A percentile compares a stretch with the other conserved stretches of the same genome.
These are phyloP conservation scores for Metarhizium album DNA, from an alignment of 2,329 filamentous ascomycete genomes.

Conservation along the genomic window DNA sequence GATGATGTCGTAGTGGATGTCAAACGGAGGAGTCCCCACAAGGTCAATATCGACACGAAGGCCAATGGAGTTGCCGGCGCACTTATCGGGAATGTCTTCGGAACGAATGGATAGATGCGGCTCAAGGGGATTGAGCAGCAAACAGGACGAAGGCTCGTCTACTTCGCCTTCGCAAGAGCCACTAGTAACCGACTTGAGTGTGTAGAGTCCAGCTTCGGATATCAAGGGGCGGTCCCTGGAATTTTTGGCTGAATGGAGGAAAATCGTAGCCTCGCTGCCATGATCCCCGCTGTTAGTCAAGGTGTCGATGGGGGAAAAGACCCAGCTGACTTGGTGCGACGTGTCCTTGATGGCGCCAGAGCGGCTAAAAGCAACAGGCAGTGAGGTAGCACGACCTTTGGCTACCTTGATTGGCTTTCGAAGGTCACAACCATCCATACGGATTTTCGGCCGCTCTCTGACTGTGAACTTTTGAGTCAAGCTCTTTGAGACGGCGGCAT, in stretches of 20 bases:
- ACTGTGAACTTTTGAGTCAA: constrained; percentile 73
- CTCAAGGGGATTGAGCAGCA: constrained; percentile 83
- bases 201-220: constrained; percentile 74
- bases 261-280: constrained; percentile 44
- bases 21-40: constrained; percentile 84
- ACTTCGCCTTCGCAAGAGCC: constrained; percentile 80
- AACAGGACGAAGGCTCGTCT: constrained; percentile 85
- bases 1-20: constrained; percentile 65
- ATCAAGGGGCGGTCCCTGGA: constrained; percentile 56
- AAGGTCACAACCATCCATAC: constrained; percentile 64
- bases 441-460: constrained; percentile 71
- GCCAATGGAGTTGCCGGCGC: constrained; percentile 86
- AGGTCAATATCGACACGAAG: constrained; percentile 81
- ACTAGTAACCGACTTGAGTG: constrained; percentile 66
- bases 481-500: constrained; percentile 49
- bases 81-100: constrained; percentile 87
- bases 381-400: constrained; percentile 53
- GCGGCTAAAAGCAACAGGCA: constrained; percentile 63
- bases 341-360: constrained; percentile 48
- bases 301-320: constrained; percentile 66
- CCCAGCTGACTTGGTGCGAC: constrained; percentile 65
- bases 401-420: constrained; percentile 75
- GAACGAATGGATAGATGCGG: constrained; percentile 63
- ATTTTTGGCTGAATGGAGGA: constrained; percentile 50
- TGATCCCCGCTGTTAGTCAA: constrained; percentile 62